Conservation (phyloP, 495 filamentous ascomycete species). For the Cryomyces minteri region DNA sequence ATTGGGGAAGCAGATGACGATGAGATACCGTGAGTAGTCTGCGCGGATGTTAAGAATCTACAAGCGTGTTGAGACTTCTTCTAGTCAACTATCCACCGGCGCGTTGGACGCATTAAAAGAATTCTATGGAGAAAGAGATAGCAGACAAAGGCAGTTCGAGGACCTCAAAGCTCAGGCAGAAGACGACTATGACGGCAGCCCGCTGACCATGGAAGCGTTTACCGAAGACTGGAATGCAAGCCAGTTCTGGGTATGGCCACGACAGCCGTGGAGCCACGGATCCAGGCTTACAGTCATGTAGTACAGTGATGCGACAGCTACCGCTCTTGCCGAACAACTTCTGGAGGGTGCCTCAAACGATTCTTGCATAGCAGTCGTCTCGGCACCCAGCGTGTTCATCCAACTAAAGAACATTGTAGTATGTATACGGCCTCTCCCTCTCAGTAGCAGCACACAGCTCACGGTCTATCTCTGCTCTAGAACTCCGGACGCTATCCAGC, state of each 20-base stretch:
- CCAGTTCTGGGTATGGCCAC: slow-evolving; percentile 50
- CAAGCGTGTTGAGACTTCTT: neutral
- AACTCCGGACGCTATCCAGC: neutral
- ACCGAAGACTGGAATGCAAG: slow-evolving; percentile 65
- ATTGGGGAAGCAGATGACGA: no score
- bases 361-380: slow-evolving; percentile 43
- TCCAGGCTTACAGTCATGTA: slow-evolving; percentile 10
- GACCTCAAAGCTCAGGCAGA: slow-evolving; percentile 32
- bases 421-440: neutral
- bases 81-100: slow-evolving; percentile 30
- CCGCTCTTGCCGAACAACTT: slow-evolving; percentile 37
- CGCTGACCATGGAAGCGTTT: slow-evolving; percentile 51
- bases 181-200: slow-evolving; percentile 11
- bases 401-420: slow-evolving; percentile 50
- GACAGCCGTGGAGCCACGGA: neutral
- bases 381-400: slow-evolving; percentile 59
- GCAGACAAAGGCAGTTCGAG: slow-evolving; percentile 40
- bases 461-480: neutral
- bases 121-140: slow-evolving; percentile 53
- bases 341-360: slow-evolving; percentile 33
- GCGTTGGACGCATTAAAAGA: slow-evolving; percentile 44
- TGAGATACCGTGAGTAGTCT: no score
- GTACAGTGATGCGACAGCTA: slow-evolving; percentile 57
- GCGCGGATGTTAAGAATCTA: no score
- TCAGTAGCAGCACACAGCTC: no score